Evolutionary conservation across 306 rosid species (phyloP).

Genomic region (Gillenia trifoliata): DNA sequence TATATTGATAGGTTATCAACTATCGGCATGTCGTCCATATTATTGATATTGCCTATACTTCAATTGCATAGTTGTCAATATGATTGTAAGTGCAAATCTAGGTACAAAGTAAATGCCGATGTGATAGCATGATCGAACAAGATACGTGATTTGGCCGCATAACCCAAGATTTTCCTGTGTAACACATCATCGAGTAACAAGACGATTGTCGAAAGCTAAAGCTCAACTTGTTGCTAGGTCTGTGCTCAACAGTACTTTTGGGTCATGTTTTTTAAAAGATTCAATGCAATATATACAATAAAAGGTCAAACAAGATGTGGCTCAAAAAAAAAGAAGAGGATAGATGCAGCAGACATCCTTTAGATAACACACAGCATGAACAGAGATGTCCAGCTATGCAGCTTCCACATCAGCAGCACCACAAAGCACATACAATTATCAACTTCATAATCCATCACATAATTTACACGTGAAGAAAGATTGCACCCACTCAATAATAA

Average conservation of each 20-base stretch:
- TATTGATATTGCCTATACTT: no score
- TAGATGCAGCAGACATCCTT: conserved; percentile 4
- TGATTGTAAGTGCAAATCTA: no score
- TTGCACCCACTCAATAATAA: conserved; percentile 16
- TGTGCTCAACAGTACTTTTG: not conserved
- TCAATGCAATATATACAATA: not conserved
- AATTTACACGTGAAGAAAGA: conserved; percentile 12
- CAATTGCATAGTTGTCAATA: no score
- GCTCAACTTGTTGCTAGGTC: no score
- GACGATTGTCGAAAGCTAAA: not conserved
- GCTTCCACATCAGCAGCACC: conserved; percentile 15
- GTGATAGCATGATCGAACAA: no score
- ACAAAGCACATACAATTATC: not conserved
- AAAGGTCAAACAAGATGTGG: conserved; percentile 15
- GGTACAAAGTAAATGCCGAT: no score
- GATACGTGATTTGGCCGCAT: no score
- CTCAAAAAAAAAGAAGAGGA: not conserved
- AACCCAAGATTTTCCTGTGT: no score
- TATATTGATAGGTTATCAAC: not conserved
- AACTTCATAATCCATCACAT: conserved; percentile 17
- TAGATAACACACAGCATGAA: not conserved
- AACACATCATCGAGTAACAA: not conserved
- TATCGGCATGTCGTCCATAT: not conserved
- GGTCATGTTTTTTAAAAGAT: not conserved
- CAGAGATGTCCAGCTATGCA: not conserved